phyloP scores from a whole-genome alignment of 1,139 yeast genomes.

The Kodamaea ohmeri region DNA sequence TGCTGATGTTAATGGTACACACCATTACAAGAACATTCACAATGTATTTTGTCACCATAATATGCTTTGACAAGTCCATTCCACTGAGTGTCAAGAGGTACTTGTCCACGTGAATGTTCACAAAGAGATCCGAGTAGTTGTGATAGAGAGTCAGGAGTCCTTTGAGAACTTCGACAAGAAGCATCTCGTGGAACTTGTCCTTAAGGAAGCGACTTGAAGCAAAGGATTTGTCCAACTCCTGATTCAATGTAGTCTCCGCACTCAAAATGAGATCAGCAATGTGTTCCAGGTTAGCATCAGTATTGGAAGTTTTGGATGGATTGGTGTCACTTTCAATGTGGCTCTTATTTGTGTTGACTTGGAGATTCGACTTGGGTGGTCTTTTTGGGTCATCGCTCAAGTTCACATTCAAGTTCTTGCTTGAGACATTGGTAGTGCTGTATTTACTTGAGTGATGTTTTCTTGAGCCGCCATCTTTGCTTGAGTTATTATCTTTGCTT shows the following conservation, averaged over 20 bases:
- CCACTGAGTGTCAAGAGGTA: slow-evolving; percentile 9
- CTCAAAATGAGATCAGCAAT: slow-evolving; percentile 10
- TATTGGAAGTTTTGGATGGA: background rate
- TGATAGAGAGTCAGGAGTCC: slow-evolving; percentile 28
- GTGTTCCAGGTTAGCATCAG: background rate
- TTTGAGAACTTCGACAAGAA: slow-evolving; percentile 28
- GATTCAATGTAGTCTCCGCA: slow-evolving; percentile 16
- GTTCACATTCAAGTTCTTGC: too few species aligned
- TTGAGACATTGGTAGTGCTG: too few species aligned
- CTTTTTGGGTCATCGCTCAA: too few species aligned
- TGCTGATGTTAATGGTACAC: slow-evolving; percentile 13
- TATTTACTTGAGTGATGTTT: too few species aligned
- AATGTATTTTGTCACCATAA: slow-evolving; percentile 18
- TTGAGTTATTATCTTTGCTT: too few species aligned
- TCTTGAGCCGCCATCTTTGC: too few species aligned
- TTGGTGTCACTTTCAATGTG: too few species aligned
- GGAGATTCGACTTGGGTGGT: too few species aligned
- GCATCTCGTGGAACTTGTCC: slow-evolving; percentile 15
- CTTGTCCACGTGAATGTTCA: slow-evolving; percentile 6
- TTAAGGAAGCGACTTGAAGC: slow-evolving; percentile 4
- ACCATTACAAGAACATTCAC: slow-evolving; percentile 20
- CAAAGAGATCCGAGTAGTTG: slow-evolving; percentile 17
- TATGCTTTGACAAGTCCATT: slow-evolving; percentile 10
- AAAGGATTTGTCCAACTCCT: slow-evolving; percentile 17
- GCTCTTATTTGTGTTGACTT: too few species aligned